Evolutionary conservation across 148 eudicot species (phyloP), one percentile per base, ranked within the genome.

Genomic region (Oxyria digyna): DNA sequence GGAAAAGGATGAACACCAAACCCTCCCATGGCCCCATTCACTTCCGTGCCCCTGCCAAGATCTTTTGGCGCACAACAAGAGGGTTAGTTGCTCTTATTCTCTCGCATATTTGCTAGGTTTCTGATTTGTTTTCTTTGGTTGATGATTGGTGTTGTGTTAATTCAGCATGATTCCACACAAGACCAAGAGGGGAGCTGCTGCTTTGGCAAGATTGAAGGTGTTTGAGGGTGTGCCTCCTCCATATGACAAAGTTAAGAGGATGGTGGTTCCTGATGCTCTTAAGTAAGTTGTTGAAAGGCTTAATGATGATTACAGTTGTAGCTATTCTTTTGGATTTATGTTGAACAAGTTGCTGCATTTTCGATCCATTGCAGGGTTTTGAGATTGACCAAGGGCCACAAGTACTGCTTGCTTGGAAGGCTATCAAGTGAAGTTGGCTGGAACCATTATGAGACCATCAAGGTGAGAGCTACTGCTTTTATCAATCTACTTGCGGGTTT

Each of bases 21-120:
- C 96, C 96, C 13, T 87, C 94, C 77, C 96, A 90, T 71, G 96
- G 94, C 1, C 96, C 94, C 12, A 87, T 90, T 70, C 96, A 87
- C 68, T 90, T 90, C 75, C 83, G 94, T 7, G 96, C 96, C 31
- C 96, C 96, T 24, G 70, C 96, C 42, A 90, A 87, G 80, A 90
- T 90, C 79, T 88, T 90, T 73, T 90, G 96, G 96, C 80, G 94
- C 5, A 87, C 94, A 26, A 82, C 87, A 70, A 83, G 96, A 9
- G 94, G 96, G 96, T 89, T 40, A 13, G 26, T 35, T 4, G 4
- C 10, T 68, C n/a, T 33, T 8, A 17, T 0, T n/a, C 35, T 26
- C 20, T 42, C 4, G 13, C n/a, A 12, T 4, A 3, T 29, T 13
- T 3, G 8, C 5, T 29, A 15, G 7, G 14, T 29, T 14, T 11